These are phyloP conservation scores for Allantophomopsis cytisporea DNA, from an alignment of 2,329 filamentous ascomycete species.

Conservation along the genomic window DNA sequence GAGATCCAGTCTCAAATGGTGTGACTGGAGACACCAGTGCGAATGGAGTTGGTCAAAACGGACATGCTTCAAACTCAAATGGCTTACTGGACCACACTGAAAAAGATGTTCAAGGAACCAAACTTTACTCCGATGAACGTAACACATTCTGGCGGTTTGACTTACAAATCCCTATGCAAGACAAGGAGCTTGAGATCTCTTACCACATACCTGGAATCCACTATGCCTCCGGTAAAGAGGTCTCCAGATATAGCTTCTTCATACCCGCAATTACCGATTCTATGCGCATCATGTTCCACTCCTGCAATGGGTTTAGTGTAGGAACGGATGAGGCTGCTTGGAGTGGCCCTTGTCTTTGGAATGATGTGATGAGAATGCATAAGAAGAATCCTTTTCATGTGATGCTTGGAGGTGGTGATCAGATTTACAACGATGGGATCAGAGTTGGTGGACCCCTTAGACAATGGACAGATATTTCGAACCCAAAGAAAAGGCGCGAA, in stretches of 20 bases:
- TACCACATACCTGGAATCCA: constrained; percentile 59
- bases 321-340: constrained; percentile 76
- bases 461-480: constrained; percentile 72
- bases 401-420: constrained; percentile 88
- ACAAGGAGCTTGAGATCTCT: constrained; percentile 60
- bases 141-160: constrained; percentile 93
- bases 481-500: constrained; percentile 68
- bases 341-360: constrained; percentile 88
- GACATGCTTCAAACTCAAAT: too few species aligned
- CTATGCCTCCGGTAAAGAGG: constrained; percentile 42
- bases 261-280: constrained; percentile 71
- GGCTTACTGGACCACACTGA: constrained; percentile 5
- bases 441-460: constrained; percentile 71
- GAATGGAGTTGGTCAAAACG: too few species aligned
- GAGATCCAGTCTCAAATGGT: not conserved
- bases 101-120: constrained; percentile 33
- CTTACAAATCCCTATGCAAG: constrained; percentile 61
- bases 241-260: constrained; percentile 60
- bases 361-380: constrained; percentile 79
- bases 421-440: constrained; percentile 93
- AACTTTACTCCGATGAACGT: constrained; percentile 50
- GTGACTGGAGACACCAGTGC: not conserved
- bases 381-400: constrained; percentile 77
- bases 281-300: constrained; percentile 99
- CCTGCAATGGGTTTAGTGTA: constrained; percentile 91